Percentiles rank a stretch among this genome's conserved stretches.
Evolutionary conservation across 768 basidiomycete genomes (phyloP).

Genomic region (Ramaria rubella): DNA sequence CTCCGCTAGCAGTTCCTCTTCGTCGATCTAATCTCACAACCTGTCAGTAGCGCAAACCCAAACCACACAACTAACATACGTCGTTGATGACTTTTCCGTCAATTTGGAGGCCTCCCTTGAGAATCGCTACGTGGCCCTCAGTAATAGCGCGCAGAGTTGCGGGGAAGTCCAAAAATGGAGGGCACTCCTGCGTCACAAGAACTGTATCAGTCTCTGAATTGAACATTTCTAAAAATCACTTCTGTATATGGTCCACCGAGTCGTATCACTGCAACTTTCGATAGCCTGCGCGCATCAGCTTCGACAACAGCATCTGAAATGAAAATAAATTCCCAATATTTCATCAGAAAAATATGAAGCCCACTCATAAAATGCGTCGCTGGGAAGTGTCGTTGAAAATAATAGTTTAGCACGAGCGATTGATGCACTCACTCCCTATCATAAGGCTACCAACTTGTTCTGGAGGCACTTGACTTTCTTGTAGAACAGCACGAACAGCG

Average conservation of each 20-base stretch:
- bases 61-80: slow-evolving; percentile 24
- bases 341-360: too few relatives aligned
- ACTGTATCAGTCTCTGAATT: not conserved
- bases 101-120: slow-evolving; percentile 37
- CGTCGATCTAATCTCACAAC: slow-evolving; percentile 26
- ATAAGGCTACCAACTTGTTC: slow-evolving; percentile 42
- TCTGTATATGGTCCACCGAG: slow-evolving; percentile 53
- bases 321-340: slow-evolving; percentile 41
- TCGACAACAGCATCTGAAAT: slow-evolving; percentile 59
- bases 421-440: slow-evolving; percentile 40
- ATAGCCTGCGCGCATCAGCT: slow-evolving; percentile 43
- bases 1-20: slow-evolving; percentile 40
- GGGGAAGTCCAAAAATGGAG: slow-evolving; percentile 52
- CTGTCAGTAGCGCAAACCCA: slow-evolving; percentile 21
- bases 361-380: slow-evolving; percentile 12
- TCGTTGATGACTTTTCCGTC: slow-evolving; percentile 12
- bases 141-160: slow-evolving; percentile 26
- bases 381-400: not conserved
- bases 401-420: not conserved
- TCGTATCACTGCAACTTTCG: slow-evolving; percentile 57
- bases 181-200: slow-evolving; percentile 32
- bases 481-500: slow-evolving; percentile 42
- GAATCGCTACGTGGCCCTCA: slow-evolving; percentile 31
- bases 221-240: not conserved
- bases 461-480: slow-evolving; percentile 29